These are phyloP conservation scores for Westerdykella sp. DNA, from an alignment of 2,329 filamentous ascomycete genomes.

Conservation along the genomic window DNA sequence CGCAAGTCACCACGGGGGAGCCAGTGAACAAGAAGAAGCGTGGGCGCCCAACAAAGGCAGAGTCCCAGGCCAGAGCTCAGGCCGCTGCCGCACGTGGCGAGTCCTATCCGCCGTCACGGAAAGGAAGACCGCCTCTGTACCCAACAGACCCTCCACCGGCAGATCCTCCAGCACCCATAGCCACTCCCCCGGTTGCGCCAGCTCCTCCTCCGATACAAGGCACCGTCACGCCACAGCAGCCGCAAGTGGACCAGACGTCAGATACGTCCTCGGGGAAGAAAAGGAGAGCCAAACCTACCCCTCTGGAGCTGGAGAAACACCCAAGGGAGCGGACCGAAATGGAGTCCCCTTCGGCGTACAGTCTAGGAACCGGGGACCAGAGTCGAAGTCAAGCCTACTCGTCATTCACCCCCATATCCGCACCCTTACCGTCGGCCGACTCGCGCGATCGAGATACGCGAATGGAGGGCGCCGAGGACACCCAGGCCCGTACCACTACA, in stretches of 20 bases:
- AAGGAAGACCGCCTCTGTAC: conserved; percentile 27
- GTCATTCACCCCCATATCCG: conserved; percentile 33
- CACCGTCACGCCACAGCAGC: conserved; percentile 7
- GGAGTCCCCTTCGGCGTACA: conserved; percentile 27
- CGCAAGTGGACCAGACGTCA: conserved; percentile 21
- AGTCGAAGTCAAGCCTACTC: conserved; percentile 26
- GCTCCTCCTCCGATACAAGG: conserved; percentile 19
- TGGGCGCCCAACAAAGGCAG: conserved; percentile 44
- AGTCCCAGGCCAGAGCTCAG: conserved; percentile 41
- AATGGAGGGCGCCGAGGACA: conserved; percentile 36
- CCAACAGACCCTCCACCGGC: conserved; percentile 20
- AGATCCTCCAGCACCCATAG: conserved; percentile 12
- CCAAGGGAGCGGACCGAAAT: conserved; percentile 22
- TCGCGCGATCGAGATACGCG: conserved; percentile 28
- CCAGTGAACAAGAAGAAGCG: conserved; percentile 43
- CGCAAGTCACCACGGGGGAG: conserved; percentile 28
- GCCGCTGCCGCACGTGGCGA: conserved; percentile 37
- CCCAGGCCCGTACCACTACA: conserved; percentile 35
- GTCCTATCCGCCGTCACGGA: conserved; percentile 34
- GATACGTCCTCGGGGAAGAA: conserved; percentile 35
- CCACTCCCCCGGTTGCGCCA: background rate
- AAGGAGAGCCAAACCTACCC: conserved; percentile 26
- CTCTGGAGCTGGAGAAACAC: conserved; percentile 27
- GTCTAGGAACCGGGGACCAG: conserved; percentile 19
- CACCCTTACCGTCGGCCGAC: conserved; percentile 30